These are phyloP conservation scores for Selenicereus undatus DNA, from an alignment of 148 eudicot genomes.

Conservation along the genomic window DNA sequence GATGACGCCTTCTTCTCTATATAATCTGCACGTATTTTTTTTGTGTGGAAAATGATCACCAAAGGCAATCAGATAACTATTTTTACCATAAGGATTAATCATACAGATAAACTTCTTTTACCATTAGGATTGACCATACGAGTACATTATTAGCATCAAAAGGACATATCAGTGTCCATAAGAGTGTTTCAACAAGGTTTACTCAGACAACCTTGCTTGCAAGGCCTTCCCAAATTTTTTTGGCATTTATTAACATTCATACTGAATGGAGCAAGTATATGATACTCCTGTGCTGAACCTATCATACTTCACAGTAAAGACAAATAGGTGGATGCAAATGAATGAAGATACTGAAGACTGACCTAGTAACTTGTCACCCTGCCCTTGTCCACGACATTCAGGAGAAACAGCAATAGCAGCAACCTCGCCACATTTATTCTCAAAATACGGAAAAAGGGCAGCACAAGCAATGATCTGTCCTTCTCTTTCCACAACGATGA, in stretches of 20 bases:
- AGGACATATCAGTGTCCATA: not conserved
- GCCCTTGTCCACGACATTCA: constrained; percentile 96
- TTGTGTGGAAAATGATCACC: not conserved
- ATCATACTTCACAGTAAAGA: not conserved
- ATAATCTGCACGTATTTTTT: constrained; percentile 53
- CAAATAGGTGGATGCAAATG: not conserved
- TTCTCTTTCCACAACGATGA: constrained; percentile 95
- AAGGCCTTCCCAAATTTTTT: not conserved
- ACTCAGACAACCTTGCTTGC: not conserved
- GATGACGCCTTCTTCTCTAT: constrained; percentile 86
- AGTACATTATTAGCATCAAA: not conserved
- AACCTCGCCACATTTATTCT: constrained; percentile 87
- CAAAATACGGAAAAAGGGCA: constrained; percentile 79
- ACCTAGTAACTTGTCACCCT: constrained; percentile 96
- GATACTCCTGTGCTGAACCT: not conserved
- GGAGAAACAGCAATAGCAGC: constrained; percentile 97
- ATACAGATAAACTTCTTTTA: not conserved
- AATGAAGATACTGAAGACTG: constrained; percentile 10
- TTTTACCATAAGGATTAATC: not conserved
- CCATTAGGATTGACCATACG: not conserved
- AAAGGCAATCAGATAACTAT: not conserved
- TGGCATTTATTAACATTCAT: not conserved
- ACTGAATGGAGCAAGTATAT: not conserved
- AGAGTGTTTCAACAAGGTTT: not conserved
- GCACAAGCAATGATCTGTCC: constrained; percentile 95